Conservation (phyloP, 1,284 basidiomycete genomes). For the Moesziomyces parantarcticus region DNA sequence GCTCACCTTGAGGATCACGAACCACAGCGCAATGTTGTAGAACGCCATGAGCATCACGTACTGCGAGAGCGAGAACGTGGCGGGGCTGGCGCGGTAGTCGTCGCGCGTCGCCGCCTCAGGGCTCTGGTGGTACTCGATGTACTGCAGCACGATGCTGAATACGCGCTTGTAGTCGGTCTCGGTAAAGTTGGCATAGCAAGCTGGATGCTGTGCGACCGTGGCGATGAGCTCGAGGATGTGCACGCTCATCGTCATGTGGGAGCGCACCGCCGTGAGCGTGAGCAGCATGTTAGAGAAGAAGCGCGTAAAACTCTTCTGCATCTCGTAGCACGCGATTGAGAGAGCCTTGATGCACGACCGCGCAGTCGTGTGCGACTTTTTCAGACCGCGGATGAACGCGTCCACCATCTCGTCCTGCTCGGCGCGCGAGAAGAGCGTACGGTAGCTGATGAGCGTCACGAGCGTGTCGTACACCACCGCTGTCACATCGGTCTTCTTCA, state of each 20-base stretch:
- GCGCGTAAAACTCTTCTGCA: conserved; percentile 84
- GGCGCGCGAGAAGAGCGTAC: conserved; percentile 77
- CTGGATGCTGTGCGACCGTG: conserved; percentile 82
- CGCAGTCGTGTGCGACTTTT: conserved; percentile 80
- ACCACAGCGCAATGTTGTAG: conserved; percentile 94
- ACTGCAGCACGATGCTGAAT: conserved; percentile 93
- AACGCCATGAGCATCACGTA: conserved; percentile 94
- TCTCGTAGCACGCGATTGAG: conserved; percentile 87
- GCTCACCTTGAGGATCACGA: conserved; percentile 85
- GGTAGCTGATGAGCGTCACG: conserved; percentile 88
- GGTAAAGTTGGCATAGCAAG: conserved; percentile 90
- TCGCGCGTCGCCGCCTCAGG: conserved; percentile 57
- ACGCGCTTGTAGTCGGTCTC: conserved; percentile 92
- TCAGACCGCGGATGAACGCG: conserved; percentile 82
- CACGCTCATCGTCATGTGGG: conserved; percentile 89
- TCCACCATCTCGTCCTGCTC: conserved; percentile 81
- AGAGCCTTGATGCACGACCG: conserved; percentile 92
- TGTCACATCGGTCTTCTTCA: conserved; percentile 78
- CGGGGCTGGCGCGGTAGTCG: conserved; percentile 60
- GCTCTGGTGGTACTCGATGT: conserved; percentile 78
- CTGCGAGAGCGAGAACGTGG: conserved; percentile 87
- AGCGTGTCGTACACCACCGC: conserved; percentile 88
- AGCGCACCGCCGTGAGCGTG: conserved; percentile 92
- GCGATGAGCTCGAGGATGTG: conserved; percentile 94
- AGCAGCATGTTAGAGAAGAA: conserved; percentile 81